Base-by-base conservation (phyloP, 2,329 filamentous ascomycete genomes). In the Talaromyces sp. region DNA sequence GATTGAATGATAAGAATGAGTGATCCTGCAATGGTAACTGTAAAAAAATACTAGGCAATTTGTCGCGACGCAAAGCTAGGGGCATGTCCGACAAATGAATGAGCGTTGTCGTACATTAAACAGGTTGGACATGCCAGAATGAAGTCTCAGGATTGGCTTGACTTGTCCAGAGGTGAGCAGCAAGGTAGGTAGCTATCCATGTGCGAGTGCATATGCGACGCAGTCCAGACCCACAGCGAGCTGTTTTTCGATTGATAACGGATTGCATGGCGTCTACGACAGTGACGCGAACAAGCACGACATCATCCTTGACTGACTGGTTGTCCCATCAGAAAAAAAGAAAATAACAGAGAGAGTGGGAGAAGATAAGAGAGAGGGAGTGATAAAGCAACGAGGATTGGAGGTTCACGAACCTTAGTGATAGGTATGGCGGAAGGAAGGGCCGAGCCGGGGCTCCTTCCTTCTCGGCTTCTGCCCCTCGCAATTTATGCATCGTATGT, bases 121-220 rank as follows among this genome's bases (percentile, higher is more conserved):
- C 11, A 25, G 17, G 28, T 10, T 46, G 43, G 41, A 48, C 53
- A 48, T 56, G 53, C 41, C 17, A 37, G 53, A 48, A 56, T 5
- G 33, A 28, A 21, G 28, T 31, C 28, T 39, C 54, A n/a, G 43
- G 54, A 56, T 56, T 56, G 54, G 54, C 35, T 22, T 36, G 43
- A 19, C 7, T 50, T 17, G n/a, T 15, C n/a, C n/a, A n/a, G n/a
- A 31, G n/a, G 45, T 21, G 46, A 22, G 31, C 17, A 15, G 13
- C 53, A 41, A 28, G 33, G 53, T 48, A 56, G 21, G 22, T 50
- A 48, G 43, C 43, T 28, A 40, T 56, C 33, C 41, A 48, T 48
- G 41, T 56, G 39, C 36, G 1, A n/a, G 17, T 54, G 40, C 53
- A 55, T 37, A 36, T 45, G 39, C 21, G 52, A 13, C 6, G 45